Conservation (phyloP, 306 rosid genomes). For the Sphenostylis stenocarpa region DNA sequence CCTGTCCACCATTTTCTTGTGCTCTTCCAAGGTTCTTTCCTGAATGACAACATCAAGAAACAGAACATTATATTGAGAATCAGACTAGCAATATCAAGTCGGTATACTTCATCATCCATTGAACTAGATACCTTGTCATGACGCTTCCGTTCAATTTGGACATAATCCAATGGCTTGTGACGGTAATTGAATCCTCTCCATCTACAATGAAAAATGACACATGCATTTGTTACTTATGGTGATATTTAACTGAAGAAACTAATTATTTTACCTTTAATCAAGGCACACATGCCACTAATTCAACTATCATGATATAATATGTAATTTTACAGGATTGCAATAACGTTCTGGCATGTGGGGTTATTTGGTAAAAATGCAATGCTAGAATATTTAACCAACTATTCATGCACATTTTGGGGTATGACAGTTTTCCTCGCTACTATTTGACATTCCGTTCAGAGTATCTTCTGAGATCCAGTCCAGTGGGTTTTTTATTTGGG, state of each 20-base stretch:
- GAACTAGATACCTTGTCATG: background rate
- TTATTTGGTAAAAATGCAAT: background rate
- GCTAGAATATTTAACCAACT: background rate
- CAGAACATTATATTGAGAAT: background rate
- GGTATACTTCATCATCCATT: background rate
- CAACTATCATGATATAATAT: background rate
- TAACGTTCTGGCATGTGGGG: background rate
- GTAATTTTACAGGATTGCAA: background rate
- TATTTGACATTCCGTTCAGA: background rate
- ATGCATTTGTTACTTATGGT: background rate
- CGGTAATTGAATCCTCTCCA: slow-evolving; percentile 1
- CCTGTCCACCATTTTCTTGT: background rate
- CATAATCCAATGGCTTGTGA: background rate
- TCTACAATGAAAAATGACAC: background rate
- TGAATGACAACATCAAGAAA: background rate
- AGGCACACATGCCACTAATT: background rate
- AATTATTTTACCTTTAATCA: background rate
- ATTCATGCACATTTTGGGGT: background rate
- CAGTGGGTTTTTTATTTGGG: background rate
- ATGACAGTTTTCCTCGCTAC: background rate
- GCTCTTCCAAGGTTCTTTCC: background rate
- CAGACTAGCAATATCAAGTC: background rate
- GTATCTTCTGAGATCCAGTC: background rate
- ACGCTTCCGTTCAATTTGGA: slow-evolving; percentile 1
- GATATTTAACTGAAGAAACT: background rate